These are phyloP conservation scores for Raphanus raphanistrum DNA, from an alignment of 345 rosid genomes.

Conservation along the genomic window DNA sequence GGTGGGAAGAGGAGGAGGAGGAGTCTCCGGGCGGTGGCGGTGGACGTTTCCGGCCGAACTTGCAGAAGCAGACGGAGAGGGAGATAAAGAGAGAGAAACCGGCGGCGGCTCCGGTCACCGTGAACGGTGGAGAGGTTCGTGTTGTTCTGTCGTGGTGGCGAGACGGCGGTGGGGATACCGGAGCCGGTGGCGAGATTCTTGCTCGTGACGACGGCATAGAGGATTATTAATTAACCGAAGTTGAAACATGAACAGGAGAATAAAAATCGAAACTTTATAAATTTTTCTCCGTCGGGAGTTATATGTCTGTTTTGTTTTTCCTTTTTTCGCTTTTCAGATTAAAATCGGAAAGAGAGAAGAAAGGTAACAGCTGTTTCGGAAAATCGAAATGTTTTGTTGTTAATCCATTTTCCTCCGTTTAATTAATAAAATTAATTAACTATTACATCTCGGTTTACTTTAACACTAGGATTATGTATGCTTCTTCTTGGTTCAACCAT, in stretches of 20 bases:
- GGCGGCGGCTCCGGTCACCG: conserved; percentile 37
- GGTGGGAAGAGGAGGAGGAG: conserved; percentile 31
- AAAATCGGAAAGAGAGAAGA: conserved; percentile 15
- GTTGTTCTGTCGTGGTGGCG: conserved; percentile 17
- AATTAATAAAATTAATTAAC: not conserved
- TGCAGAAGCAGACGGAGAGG: conserved; percentile 57
- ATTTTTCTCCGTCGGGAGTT: not conserved
- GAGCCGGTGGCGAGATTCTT: conserved; percentile 20
- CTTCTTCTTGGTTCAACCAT: not conserved
- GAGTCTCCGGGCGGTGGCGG: not conserved
- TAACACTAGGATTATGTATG: too few relatives aligned
- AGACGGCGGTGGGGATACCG: conserved; percentile 16
- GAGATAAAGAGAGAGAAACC: conserved; percentile 52
- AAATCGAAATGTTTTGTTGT: conserved; percentile 9
- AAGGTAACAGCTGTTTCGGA: conserved; percentile 2
- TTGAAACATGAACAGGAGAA: conserved; percentile 12
- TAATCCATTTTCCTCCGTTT: not conserved
- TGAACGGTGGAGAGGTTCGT: conserved; percentile 29
- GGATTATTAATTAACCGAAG: not conserved
- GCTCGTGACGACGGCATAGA: conserved; percentile 60
- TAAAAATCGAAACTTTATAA: conserved; percentile 1
- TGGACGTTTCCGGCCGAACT: conserved; percentile 51
- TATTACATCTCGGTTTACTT: too few relatives aligned
- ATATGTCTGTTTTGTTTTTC: not conserved
- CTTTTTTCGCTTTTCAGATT: conserved; percentile 15